These are phyloP conservation scores for Rhododendron williamsianum DNA, from an alignment of 148 eudicot genomes.

Conservation along the genomic window DNA sequence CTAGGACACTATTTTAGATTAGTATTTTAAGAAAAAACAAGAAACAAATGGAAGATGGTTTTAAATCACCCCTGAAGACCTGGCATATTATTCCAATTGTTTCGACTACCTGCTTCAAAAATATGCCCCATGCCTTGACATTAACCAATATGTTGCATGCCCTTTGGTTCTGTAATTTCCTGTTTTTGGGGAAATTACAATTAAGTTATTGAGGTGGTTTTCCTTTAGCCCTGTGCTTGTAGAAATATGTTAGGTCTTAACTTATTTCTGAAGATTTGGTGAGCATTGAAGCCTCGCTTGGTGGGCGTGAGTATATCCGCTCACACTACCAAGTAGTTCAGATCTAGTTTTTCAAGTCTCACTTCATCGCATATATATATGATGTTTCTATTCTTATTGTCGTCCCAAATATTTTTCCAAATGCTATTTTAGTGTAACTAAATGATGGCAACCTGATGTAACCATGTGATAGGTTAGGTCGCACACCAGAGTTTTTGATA, in stretches of 20 bases:
- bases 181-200: neutral
- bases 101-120: neutral
- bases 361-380: neutral
- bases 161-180: neutral
- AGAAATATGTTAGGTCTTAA: neutral
- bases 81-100: neutral
- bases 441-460: neutral
- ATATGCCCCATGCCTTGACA: neutral
- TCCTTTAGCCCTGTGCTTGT: neutral
- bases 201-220: neutral
- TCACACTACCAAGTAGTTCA: neutral
- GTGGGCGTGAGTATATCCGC: neutral
- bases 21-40: neutral
- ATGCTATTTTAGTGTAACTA: neutral
- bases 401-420: neutral
- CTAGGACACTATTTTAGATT: neutral
- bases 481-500: constrained; percentile 74
- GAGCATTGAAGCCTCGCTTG: neutral
- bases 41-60: neutral
- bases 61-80: neutral
- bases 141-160: neutral
- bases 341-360: neutral
- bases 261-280: neutral
- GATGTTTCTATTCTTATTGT: neutral
- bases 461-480: constrained; percentile 57